phyloP scores from a whole-genome alignment of 495 filamentous ascomycete genomes.

The Aspergillus haitiensis region DNA sequence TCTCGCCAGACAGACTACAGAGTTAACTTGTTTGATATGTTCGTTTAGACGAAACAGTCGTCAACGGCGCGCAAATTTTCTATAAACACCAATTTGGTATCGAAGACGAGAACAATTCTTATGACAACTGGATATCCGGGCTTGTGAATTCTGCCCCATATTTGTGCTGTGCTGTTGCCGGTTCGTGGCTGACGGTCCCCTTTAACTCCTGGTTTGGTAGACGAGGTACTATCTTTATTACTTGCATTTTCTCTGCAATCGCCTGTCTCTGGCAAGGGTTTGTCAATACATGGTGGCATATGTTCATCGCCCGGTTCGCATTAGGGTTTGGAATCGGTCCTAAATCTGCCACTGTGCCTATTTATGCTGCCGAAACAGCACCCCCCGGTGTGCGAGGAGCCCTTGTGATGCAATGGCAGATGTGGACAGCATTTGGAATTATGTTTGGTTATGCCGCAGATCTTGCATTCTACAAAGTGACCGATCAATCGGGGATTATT shows the following conservation, averaged over 20 bases:
- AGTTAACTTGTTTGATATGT: slow-evolving; percentile 29
- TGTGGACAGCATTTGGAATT: slow-evolving; percentile 85
- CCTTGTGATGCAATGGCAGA: slow-evolving; percentile 79
- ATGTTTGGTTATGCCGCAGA: slow-evolving; percentile 74
- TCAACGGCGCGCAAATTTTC: slow-evolving; percentile 77
- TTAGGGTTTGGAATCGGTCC: slow-evolving; percentile 79
- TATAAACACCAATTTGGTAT: slow-evolving; percentile 72
- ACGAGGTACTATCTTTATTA: slow-evolving; percentile 80
- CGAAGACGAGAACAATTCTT: slow-evolving; percentile 33
- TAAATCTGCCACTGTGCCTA: slow-evolving; percentile 75
- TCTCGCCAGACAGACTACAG: neutral
- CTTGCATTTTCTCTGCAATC: slow-evolving; percentile 63
- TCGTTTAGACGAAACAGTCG: slow-evolving; percentile 69
- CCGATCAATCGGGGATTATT: slow-evolving; percentile 52
- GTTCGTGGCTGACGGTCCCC: slow-evolving; percentile 82
- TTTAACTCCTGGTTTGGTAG: slow-evolving; percentile 79
- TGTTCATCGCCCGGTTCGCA: slow-evolving; percentile 70
- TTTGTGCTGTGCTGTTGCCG: slow-evolving; percentile 71
- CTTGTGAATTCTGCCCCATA: slow-evolving; percentile 66
- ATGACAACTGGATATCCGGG: slow-evolving; percentile 63
- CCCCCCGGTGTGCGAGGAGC: slow-evolving; percentile 75
- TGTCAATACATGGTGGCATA: slow-evolving; percentile 70
- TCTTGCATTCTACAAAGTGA: slow-evolving; percentile 68
- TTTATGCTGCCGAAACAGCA: slow-evolving; percentile 76
- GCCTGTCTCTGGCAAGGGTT: slow-evolving; percentile 79